Conservation (phyloP, 202 grass and related monocot species). For the Brachypodium distachyon region DNA sequence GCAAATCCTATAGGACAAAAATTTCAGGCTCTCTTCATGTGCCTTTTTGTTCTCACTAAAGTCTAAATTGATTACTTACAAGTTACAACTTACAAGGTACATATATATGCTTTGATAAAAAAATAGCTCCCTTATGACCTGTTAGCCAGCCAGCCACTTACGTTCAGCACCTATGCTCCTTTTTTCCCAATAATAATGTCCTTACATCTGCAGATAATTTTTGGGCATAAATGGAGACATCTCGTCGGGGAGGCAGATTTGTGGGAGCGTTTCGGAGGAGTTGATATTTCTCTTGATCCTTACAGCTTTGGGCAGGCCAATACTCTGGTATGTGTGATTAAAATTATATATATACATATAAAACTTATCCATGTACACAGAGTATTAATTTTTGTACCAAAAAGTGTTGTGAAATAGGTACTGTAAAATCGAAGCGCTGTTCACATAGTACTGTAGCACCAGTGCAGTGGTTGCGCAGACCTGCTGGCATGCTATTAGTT, state of each 20-base stretch:
- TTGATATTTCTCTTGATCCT: slow-evolving; percentile 87
- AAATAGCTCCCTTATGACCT: background rate
- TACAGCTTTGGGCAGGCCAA: slow-evolving; percentile 92
- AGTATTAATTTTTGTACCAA: background rate
- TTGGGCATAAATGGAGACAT: slow-evolving; percentile 95
- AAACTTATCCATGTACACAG: background rate
- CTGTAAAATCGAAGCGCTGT: background rate
- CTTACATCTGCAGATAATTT: slow-evolving; percentile 57
- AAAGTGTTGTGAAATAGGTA: background rate
- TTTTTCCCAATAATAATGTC: background rate
- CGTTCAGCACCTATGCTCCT: background rate
- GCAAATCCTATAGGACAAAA: background rate
- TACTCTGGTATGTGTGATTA: slow-evolving; percentile 57
- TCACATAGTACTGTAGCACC: background rate
- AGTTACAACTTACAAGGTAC: slow-evolving; percentile 1
- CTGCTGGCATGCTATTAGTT: background rate
- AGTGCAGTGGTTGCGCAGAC: background rate
- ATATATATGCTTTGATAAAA: background rate
- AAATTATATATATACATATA: background rate
- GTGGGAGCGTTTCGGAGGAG: slow-evolving; percentile 90
- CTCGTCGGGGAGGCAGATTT: slow-evolving; percentile 75
- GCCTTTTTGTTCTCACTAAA: background rate
- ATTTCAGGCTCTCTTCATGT: background rate
- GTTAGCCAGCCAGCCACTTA: background rate
- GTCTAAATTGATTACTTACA: background rate